Percentiles rank a stretch among this genome's conserved stretches.
phyloP scores from a whole-genome alignment of 306 rosid species.

The apple (Malus domestica) region ASM211411v1 NC_041793.1:44227501-44228000 shows the following conservation, averaged over 20 bases:
- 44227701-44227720: too few species aligned
- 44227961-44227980: not conserved
- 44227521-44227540: constrained; percentile 1
- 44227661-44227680: too few species aligned
- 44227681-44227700: too few species aligned
- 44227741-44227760: too few species aligned
- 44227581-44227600: not conserved
- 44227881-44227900: not conserved
- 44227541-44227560: not conserved
- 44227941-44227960: not conserved
- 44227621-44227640: not conserved
- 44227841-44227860: too few species aligned
- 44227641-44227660: not conserved
- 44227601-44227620: not conserved
- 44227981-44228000: not conserved
- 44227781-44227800: too few species aligned
- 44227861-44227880: too few species aligned
- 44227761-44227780: too few species aligned
- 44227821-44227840: too few species aligned
- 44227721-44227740: too few species aligned
- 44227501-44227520: not conserved
- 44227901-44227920: not conserved
- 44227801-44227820: too few species aligned
- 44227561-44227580: not conserved
- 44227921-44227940: not conserved